Evolutionary conservation across 495 filamentous ascomycete species (phyloP).

Genomic region (Pyrenula aspistea): DNA sequence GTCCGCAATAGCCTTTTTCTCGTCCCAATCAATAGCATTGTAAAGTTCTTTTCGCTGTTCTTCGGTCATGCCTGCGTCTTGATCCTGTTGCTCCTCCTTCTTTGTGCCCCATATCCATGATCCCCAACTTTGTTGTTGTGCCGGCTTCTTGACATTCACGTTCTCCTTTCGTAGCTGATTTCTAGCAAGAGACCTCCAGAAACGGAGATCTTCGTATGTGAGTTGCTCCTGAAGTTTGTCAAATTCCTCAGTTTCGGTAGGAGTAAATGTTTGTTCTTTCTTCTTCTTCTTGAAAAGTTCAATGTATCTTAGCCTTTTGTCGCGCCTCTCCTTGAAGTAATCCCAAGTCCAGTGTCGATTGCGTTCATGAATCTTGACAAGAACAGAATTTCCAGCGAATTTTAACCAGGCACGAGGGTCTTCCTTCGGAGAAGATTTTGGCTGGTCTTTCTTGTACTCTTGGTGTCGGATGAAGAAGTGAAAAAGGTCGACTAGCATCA

Average conservation of each 20-base stretch:
- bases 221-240: slow-evolving; percentile 74
- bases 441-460: slow-evolving; percentile 89
- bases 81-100: slow-evolving; percentile 44
- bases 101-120: slow-evolving; percentile 82
- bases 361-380: slow-evolving; percentile 85
- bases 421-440: slow-evolving; percentile 74
- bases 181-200: slow-evolving; percentile 88
- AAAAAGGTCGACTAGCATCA: slow-evolving; percentile 97
- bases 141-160: slow-evolving; percentile 59
- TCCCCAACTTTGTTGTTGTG: slow-evolving; percentile 62
- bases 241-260: slow-evolving; percentile 59
- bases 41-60: slow-evolving; percentile 94
- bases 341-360: slow-evolving; percentile 89
- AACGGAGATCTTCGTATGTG: slow-evolving; percentile 89
- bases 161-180: slow-evolving; percentile 95
- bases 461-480: slow-evolving; percentile 97
- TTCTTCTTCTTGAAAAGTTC: slow-evolving; percentile 89
- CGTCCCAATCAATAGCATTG: slow-evolving; percentile 94
- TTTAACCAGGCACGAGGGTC: slow-evolving; percentile 83
- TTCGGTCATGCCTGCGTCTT: slow-evolving; percentile 76
- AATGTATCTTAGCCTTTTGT: slow-evolving; percentile 82
- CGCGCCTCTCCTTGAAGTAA: slow-evolving; percentile 82
- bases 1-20: slow-evolving; percentile 80
- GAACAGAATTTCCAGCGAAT: slow-evolving; percentile 78
- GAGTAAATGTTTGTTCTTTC: slow-evolving; percentile 57